Conservation (phyloP, 129 eudicot species). For the Arctium lappa region DNA sequence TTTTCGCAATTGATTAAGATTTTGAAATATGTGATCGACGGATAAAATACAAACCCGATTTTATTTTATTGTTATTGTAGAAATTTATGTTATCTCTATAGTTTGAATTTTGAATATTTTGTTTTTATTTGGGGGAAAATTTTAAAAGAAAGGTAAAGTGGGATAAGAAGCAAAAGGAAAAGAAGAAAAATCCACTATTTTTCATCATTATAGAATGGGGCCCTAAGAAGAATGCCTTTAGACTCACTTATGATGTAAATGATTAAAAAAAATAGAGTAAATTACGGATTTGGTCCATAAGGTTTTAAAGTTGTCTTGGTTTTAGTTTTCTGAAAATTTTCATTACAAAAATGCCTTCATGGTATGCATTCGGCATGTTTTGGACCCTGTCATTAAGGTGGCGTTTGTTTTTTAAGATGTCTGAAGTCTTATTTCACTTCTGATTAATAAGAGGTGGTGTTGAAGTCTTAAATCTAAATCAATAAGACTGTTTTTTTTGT, state of each 20-base stretch:
- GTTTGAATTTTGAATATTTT: background rate
- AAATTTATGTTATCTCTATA: background rate
- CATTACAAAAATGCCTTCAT: background rate
- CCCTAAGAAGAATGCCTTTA: conserved; percentile 16
- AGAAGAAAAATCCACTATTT: background rate
- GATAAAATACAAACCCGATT: background rate
- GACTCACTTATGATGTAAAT: background rate
- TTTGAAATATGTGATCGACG: background rate
- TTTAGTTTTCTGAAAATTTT: background rate
- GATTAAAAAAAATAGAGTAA: background rate
- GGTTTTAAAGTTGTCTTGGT: background rate
- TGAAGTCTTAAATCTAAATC: no score
- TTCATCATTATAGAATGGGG: conserved; percentile 20
- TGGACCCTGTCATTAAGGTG: background rate
- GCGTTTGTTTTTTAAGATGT: no score
- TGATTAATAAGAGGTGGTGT: no score
- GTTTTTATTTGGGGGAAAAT: background rate
- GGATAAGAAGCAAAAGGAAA: conserved; percentile 13
- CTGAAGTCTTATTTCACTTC: no score
- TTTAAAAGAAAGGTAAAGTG: conserved; percentile 6
- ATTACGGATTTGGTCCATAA: background rate
- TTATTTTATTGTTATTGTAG: no score
- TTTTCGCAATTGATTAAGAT: background rate
- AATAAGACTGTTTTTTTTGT: no score
- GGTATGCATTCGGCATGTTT: background rate